Percentiles rank a stretch among this genome's conserved stretches.
These are phyloP conservation scores for Diutina ranongensis DNA, from an alignment of 1,139 yeast species.

Conservation along the genomic window DNA sequence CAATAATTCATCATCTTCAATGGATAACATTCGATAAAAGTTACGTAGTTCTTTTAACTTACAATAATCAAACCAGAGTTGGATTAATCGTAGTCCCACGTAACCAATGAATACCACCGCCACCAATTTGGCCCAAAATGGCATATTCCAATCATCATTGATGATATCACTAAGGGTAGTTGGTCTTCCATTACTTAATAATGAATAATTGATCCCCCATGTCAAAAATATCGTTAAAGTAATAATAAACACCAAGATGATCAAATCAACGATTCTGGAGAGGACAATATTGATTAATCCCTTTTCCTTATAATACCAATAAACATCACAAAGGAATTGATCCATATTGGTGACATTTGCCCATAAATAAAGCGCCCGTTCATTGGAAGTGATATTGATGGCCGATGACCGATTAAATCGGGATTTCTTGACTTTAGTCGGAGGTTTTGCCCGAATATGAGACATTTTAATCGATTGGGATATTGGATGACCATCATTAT, in stretches of 20 bases:
- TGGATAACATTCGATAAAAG: conserved; percentile 60
- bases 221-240: conserved; percentile 66
- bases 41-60: conserved; percentile 52
- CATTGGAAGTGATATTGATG: conserved; percentile 22
- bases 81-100: conserved; percentile 47
- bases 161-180: conserved; percentile 21
- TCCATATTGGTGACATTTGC: conserved; percentile 90
- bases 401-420: background rate
- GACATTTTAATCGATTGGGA: background rate
- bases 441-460: background rate
- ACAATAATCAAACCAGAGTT: conserved; percentile 42
- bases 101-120: conserved; percentile 51
- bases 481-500: background rate
- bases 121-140: conserved; percentile 43
- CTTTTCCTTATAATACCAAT: conserved; percentile 73
- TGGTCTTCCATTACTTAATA: conserved; percentile 15
- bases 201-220: conserved; percentile 68
- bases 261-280: conserved; percentile 51
- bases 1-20: conserved; percentile 73
- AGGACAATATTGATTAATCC: conserved; percentile 73
- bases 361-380: conserved; percentile 89
- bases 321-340: conserved; percentile 70
- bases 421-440: background rate
- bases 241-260: conserved; percentile 68
- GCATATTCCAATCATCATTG: conserved; percentile 26